Percentiles rank a stretch among this genome's conserved stretches.
Conservation (phyloP, 345 rosid species). For the Gossypium arboreum region DNA sequence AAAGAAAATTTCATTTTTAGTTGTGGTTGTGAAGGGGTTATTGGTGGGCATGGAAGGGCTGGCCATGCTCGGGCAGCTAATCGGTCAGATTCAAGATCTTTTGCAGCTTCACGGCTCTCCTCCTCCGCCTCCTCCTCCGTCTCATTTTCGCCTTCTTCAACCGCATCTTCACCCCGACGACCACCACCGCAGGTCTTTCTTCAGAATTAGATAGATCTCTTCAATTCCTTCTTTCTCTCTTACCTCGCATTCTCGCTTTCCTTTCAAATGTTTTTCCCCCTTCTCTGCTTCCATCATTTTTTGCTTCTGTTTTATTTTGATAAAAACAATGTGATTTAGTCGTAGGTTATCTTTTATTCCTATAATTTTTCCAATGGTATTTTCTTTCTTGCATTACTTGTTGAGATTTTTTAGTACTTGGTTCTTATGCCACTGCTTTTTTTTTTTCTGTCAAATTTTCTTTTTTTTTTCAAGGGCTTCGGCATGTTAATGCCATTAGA, state of each 20-base stretch:
- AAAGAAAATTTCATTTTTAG: not conserved
- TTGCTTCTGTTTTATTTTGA: not conserved
- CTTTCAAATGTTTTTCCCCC: not conserved
- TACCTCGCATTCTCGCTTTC: not conserved
- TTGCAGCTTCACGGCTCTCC: slow-evolving; percentile 67
- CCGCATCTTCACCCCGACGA: not conserved
- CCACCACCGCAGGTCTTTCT: slow-evolving; percentile 33
- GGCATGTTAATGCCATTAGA: too few species aligned
- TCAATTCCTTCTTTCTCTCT: not conserved
- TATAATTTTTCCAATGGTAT: too few species aligned
- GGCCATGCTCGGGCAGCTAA: slow-evolving; percentile 94
- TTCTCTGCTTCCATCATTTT: not conserved
- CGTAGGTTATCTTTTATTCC: not conserved
- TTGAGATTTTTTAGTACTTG: not conserved
- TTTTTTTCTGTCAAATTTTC: too few species aligned
- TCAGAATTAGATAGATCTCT: not conserved
- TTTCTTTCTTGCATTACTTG: not conserved
- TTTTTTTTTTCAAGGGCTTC: too few species aligned
- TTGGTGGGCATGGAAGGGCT: slow-evolving; percentile 78
- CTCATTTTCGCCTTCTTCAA: slow-evolving; percentile 30
- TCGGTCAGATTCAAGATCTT: slow-evolving; percentile 89
- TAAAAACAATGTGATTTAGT: not conserved
- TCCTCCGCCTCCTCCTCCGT: slow-evolving; percentile 27
- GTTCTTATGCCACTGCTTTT: too few species aligned
- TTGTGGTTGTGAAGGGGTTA: not conserved